These are phyloP conservation scores for Candida boidinii DNA, from an alignment of 805 yeast species.

Conservation along the genomic window DNA sequence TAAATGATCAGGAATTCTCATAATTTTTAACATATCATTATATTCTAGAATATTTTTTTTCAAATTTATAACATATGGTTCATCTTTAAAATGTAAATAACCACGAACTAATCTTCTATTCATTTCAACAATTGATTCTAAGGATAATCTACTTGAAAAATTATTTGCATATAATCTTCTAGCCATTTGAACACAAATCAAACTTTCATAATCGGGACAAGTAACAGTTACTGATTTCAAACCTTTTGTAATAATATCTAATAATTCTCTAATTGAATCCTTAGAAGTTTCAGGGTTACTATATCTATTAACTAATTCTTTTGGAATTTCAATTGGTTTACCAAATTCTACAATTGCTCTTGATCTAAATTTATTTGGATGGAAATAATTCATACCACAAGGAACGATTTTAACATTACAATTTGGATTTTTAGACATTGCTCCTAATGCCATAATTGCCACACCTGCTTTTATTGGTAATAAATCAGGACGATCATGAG, in stretches of 20 bases:
- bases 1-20: conserved; percentile 48
- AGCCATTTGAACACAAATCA: conserved; percentile 86
- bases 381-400: conserved; percentile 96
- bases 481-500: conserved; percentile 89
- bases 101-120: conserved; percentile 82
- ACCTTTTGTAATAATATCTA: conserved; percentile 65
- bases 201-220: conserved; percentile 81
- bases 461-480: conserved; percentile 95
- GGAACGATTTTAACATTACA: conserved; percentile 85
- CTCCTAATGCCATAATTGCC: conserved; percentile 96
- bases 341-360: conserved; percentile 96
- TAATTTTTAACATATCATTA: conserved; percentile 46
- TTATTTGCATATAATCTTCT: conserved; percentile 80
- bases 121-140: conserved; percentile 82
- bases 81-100: conserved; percentile 63
- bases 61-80: conserved; percentile 55
- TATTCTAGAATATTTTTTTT: conserved; percentile 60
- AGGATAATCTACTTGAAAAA: conserved; percentile 59
- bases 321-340: conserved; percentile 62
- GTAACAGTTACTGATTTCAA: conserved; percentile 80
- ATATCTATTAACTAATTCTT: conserved; percentile 58
- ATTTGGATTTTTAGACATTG: conserved; percentile 69
- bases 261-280: conserved; percentile 63
- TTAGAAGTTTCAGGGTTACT: conserved; percentile 48
- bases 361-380: conserved; percentile 90